Evolutionary conservation across 805 yeast species (phyloP).

Genomic region (Starmerella roubikii): DNA sequence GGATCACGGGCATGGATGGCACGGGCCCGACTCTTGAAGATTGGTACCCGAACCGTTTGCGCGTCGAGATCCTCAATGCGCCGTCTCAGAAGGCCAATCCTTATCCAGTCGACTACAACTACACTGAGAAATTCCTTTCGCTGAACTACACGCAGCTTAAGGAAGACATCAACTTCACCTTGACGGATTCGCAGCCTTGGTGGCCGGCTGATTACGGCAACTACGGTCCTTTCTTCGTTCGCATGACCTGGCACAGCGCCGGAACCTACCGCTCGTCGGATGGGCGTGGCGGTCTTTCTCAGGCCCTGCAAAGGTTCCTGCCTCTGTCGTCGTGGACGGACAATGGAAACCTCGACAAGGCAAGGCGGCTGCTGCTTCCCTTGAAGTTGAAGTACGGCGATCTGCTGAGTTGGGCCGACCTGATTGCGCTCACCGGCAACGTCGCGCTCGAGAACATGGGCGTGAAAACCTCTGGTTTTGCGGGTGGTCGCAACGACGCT

Average conservation of each 20-base stretch:
- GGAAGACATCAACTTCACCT: conserved; percentile 7
- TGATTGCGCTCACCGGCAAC: conserved; percentile 15
- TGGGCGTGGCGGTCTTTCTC: conserved; percentile 18
- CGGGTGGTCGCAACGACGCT: conserved; percentile 15
- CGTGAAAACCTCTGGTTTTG: conserved; percentile 13
- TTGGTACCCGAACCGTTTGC: conserved; percentile 13
- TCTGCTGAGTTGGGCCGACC: conserved; percentile 16
- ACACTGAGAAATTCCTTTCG: conserved; percentile 9
- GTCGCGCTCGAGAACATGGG: conserved; percentile 18
- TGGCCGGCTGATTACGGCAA: conserved; percentile 19
- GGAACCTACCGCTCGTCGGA: conserved; percentile 18
- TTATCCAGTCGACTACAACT: conserved; percentile 9
- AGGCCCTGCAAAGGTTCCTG: conserved; percentile 15
- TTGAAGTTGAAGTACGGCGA: conserved; percentile 19
- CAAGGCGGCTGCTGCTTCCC: conserved; percentile 18
- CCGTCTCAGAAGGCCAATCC: conserved; percentile 11
- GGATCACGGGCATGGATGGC: conserved; percentile 14
- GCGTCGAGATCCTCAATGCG: conserved; percentile 13
- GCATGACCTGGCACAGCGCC: conserved; percentile 16
- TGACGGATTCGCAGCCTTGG: conserved; percentile 15
- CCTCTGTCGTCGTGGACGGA: conserved; percentile 16
- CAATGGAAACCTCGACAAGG: conserved; percentile 17
- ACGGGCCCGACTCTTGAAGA: conserved; percentile 12
- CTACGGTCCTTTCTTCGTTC: conserved; percentile 17
- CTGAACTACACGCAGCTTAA: conserved; percentile 13